Evolutionary conservation across 2,329 filamentous ascomycete species (phyloP).

Genomic region (Trichocomaceae sp.): DNA sequence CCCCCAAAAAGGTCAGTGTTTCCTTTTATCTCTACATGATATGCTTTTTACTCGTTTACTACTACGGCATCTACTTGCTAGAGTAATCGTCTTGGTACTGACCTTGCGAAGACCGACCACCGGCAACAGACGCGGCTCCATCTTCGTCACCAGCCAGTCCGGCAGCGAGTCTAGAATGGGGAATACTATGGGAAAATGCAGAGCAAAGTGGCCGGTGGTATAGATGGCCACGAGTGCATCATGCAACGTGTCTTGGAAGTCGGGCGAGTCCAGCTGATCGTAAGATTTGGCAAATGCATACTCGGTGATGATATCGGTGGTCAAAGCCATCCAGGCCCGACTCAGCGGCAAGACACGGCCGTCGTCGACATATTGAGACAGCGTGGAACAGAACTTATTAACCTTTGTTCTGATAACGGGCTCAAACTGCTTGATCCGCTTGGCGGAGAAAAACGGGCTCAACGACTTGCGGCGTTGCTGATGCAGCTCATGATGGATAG

Average conservation of each 20-base stretch:
- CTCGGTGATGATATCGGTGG: slow-evolving; percentile 41
- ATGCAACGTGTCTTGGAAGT: slow-evolving; percentile 14
- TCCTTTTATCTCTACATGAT: background rate
- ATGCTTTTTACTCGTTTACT: background rate
- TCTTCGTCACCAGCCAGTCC: slow-evolving; percentile 18
- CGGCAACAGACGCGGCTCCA: slow-evolving; percentile 14
- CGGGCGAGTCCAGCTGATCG: slow-evolving; percentile 16
- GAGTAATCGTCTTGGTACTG: background rate
- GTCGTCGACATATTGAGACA: slow-evolving; percentile 20
- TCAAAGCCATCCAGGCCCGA: slow-evolving; percentile 20
- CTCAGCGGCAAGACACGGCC: slow-evolving; percentile 19
- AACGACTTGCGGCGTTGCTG: slow-evolving; percentile 27
- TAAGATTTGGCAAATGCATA: slow-evolving; percentile 30
- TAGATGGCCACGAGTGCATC: slow-evolving; percentile 13
- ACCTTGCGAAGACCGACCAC: slow-evolving; percentile 16
- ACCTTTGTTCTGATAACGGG: slow-evolving; percentile 20
- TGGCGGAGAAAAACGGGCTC: slow-evolving; percentile 32
- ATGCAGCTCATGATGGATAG: slow-evolving; percentile 27
- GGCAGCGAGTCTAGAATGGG: slow-evolving; percentile 20
- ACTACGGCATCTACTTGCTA: background rate
- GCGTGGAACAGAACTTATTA: slow-evolving; percentile 17
- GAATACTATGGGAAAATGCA: slow-evolving; percentile 17
- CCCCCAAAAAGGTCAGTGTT: background rate
- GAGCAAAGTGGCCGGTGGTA: slow-evolving; percentile 16
- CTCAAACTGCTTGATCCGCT: slow-evolving; percentile 23